A percentile compares a stretch with the other conserved stretches of the same genome.
Evolutionary conservation across 768 basidiomycete species (phyloP).

Genomic region (Phaeolepiota aurea): DNA sequence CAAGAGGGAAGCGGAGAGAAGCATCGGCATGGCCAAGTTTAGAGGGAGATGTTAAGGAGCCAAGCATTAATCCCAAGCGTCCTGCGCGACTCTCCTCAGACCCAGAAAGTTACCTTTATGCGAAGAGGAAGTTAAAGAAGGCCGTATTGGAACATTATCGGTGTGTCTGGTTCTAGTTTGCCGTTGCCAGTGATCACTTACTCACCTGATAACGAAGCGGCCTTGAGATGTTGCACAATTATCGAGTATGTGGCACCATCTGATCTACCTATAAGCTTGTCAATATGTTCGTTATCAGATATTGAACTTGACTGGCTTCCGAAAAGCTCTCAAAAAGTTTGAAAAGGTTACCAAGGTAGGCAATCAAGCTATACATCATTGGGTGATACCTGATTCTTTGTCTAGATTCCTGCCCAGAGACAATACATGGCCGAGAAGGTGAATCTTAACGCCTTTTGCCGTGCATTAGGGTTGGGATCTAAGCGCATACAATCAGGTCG

Average conservation of each 20-base stretch:
- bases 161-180: too few species aligned
- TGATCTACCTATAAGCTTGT: not conserved
- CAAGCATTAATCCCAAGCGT: constrained; percentile 1
- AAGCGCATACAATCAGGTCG: too few species aligned
- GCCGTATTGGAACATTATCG: constrained; percentile 82
- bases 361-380: not conserved
- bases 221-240: constrained; percentile 82
- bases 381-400: not conserved
- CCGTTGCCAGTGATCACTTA: constrained; percentile 5
- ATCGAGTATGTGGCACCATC: constrained; percentile 49
- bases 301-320: constrained; percentile 84
- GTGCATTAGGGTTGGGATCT: not conserved
- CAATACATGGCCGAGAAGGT: constrained; percentile 81
- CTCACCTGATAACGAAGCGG: constrained; percentile 51
- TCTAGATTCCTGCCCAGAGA: constrained; percentile 60
- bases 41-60: not conserved
- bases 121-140: constrained; percentile 79
- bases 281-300: too few species aligned
- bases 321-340: constrained; percentile 81
- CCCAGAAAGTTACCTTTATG: constrained; percentile 75
- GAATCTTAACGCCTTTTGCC: constrained; percentile 2
- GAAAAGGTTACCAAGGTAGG: constrained; percentile 74
- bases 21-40: not conserved
- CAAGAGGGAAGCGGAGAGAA: not conserved
- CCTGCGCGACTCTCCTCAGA: constrained; percentile 26